These are phyloP conservation scores for Microdochium nivale DNA, from an alignment of 2,329 filamentous ascomycete genomes.

Conservation along the genomic window DNA sequence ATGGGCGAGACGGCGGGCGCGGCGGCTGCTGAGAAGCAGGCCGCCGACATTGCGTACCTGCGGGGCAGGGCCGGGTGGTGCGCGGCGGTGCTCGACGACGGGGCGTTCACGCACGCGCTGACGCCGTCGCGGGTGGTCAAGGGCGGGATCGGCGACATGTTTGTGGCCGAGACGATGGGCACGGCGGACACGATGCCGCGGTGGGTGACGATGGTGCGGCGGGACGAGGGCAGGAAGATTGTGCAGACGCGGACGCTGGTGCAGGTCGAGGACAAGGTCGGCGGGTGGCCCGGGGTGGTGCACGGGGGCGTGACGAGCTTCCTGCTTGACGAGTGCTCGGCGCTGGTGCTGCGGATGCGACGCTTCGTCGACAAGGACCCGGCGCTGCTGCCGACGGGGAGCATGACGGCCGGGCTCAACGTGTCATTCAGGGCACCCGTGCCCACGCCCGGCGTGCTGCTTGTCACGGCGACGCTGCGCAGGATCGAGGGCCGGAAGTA, in stretches of 20 bases:
- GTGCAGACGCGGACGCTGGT: background rate
- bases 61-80: background rate
- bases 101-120: background rate
- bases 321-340: background rate
- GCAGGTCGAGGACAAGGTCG: background rate
- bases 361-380: background rate
- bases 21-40: background rate
- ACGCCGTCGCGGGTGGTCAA: background rate
- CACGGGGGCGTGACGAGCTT: background rate
- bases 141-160: background rate
- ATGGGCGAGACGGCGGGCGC: background rate
- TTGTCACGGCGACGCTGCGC: background rate
- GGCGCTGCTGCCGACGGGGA: background rate
- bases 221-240: background rate
- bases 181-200: background rate
- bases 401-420: background rate
- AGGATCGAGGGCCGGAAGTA: background rate
- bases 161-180: background rate
- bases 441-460: background rate
- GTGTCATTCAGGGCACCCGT: background rate
- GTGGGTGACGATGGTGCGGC: background rate
- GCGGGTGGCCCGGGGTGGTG: background rate
- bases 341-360: background rate
- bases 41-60: background rate
- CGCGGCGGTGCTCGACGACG: background rate